Evolutionary conservation across 495 filamentous ascomycete genomes (phyloP).

Genomic region (Hypoxylon subgilvum): DNA sequence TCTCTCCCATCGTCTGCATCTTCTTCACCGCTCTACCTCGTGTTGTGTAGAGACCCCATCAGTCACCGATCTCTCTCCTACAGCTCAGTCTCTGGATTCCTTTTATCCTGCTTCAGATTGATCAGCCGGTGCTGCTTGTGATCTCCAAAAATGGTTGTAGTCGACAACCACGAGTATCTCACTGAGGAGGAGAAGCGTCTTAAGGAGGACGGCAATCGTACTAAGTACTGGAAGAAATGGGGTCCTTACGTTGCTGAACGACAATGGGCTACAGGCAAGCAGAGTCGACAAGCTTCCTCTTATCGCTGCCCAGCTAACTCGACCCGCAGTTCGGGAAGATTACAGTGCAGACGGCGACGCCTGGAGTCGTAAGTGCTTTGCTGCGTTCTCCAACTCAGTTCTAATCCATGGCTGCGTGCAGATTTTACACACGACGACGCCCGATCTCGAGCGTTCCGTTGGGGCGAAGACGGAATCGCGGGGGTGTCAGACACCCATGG

Average conservation of each 20-base stretch:
- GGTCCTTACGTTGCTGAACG: conserved; percentile 77
- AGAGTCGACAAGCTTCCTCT: conserved; percentile 15
- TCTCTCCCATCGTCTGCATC: conserved; percentile 1
- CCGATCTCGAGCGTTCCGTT: conserved; percentile 83
- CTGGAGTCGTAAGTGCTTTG: conserved; percentile 79
- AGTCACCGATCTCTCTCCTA: not conserved
- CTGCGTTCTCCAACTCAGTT: not conserved
- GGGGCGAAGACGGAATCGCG: conserved; percentile 97
- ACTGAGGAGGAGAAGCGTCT: conserved; percentile 87
- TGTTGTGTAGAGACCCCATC: conserved; percentile 1
- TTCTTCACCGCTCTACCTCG: not conserved
- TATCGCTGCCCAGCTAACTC: conserved; percentile 38
- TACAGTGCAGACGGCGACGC: conserved; percentile 87
- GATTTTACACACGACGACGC: conserved; percentile 94
- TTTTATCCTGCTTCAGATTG: not conserved
- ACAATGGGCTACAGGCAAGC: conserved; percentile 87
- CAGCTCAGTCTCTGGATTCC: too few relatives aligned
- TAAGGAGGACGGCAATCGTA: conserved; percentile 79
- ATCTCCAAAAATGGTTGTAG: conserved; percentile 73
- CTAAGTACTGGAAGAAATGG: conserved; percentile 95
- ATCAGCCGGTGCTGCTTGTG: not conserved
- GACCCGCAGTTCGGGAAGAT: conserved; percentile 81
- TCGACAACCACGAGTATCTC: conserved; percentile 82
- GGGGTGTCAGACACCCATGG: conserved; percentile 93
- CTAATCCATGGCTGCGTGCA: conserved; percentile 40